Percentiles rank a stretch among this genome's conserved stretches.
phyloP scores from a whole-genome alignment of 805 yeast genomes.

The Pichia rugopelliculosa region DNA sequence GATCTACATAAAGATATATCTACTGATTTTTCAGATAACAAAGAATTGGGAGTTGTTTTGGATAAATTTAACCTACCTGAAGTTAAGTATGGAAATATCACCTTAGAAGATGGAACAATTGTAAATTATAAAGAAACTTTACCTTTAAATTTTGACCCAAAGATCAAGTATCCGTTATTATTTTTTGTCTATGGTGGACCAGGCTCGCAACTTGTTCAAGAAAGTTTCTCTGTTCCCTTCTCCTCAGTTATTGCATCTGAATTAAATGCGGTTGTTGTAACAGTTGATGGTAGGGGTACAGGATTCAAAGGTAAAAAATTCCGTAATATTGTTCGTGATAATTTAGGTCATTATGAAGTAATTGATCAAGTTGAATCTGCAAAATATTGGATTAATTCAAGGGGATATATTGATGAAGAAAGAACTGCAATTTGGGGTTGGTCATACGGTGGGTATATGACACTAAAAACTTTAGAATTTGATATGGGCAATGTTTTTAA shows the following conservation, averaged over 20 bases:
- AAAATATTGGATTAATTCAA: slow-evolving; percentile 47
- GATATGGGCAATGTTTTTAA: slow-evolving; percentile 71
- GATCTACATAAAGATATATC: slow-evolving; percentile 37
- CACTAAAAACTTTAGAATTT: slow-evolving; percentile 79
- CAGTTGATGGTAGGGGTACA: slow-evolving; percentile 96
- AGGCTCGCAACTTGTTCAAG: slow-evolving; percentile 75
- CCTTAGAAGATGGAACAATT: slow-evolving; percentile 33
- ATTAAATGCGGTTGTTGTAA: slow-evolving; percentile 77
- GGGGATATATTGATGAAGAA: slow-evolving; percentile 56
- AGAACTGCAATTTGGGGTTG: slow-evolving; percentile 93
- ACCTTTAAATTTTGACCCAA: slow-evolving; percentile 61
- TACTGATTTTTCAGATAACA: slow-evolving; percentile 42
- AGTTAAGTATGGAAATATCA: slow-evolving; percentile 44
- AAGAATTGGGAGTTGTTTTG: slow-evolving; percentile 33
- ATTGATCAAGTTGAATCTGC: slow-evolving; percentile 86
- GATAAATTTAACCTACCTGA: slow-evolving; percentile 49
- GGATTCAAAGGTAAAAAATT: slow-evolving; percentile 78
- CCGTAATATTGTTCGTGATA: slow-evolving; percentile 73
- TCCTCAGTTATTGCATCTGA: slow-evolving; percentile 73
- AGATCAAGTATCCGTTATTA: slow-evolving; percentile 69
- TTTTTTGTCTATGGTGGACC: slow-evolving; percentile 96
- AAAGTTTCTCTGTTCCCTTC: slow-evolving; percentile 53
- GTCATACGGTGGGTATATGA: slow-evolving; percentile 95
- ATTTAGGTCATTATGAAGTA: slow-evolving; percentile 76
- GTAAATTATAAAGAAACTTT: slow-evolving; percentile 64